Evolutionary conservation across 768 basidiomycete species (phyloP).

Genomic region (Calvatia gigantea): DNA sequence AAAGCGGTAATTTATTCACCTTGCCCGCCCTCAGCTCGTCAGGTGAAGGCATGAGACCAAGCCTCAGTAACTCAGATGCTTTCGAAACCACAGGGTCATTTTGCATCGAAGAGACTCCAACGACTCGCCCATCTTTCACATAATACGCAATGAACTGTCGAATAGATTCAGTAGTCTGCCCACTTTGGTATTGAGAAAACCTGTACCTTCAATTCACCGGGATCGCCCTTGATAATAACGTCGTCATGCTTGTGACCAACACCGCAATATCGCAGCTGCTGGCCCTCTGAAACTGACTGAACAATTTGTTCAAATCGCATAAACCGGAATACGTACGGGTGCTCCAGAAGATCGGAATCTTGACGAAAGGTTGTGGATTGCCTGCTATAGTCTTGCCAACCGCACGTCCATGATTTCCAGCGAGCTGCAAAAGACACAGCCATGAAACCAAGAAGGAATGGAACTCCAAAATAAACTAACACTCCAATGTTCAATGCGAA

Average conservation of each 20-base stretch:
- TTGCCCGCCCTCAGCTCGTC: slow-evolving; percentile 73
- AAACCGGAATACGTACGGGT: slow-evolving; percentile 52
- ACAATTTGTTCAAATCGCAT: neutral
- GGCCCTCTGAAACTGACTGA: slow-evolving; percentile 53
- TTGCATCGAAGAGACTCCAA: slow-evolving; percentile 78
- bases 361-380: slow-evolving; percentile 62
- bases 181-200: neutral
- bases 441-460: neutral
- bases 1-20: slow-evolving; percentile 33
- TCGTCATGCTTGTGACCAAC: slow-evolving; percentile 70
- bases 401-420: slow-evolving; percentile 81
- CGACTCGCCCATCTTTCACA: slow-evolving; percentile 55
- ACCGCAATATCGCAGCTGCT: slow-evolving; percentile 85
- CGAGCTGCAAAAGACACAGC: slow-evolving; percentile 45
- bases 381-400: slow-evolving; percentile 78
- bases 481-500: slow-evolving; percentile 90
- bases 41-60: slow-evolving; percentile 77
- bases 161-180: neutral
- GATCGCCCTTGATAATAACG: slow-evolving; percentile 71
- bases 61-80: slow-evolving; percentile 71
- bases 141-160: slow-evolving; percentile 79
- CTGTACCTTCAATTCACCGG: slow-evolving; percentile 71
- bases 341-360: slow-evolving; percentile 89
- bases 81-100: slow-evolving; percentile 78
- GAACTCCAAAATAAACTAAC: slow-evolving; percentile 28